These are phyloP conservation scores for Alternaria hordeiaustralica DNA, from an alignment of 2,329 filamentous ascomycete species.

Conservation along the genomic window DNA sequence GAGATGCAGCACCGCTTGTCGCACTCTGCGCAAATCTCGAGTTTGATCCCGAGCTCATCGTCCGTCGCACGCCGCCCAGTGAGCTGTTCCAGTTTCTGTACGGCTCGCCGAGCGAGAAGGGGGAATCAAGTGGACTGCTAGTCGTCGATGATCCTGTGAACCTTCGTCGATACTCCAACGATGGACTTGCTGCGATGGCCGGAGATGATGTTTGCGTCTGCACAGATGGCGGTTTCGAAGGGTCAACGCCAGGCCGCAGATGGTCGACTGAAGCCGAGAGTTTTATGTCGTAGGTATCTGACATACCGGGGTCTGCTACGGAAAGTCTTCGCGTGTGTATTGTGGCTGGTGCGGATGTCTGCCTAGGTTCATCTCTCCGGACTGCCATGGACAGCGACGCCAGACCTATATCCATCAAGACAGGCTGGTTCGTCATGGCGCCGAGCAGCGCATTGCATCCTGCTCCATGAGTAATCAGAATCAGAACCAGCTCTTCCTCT, in stretches of 20 bases:
- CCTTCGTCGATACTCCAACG: constrained; percentile 29
- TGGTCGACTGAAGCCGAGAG: constrained; percentile 79
- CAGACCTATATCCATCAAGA: constrained; percentile 87
- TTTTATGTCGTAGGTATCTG: constrained; percentile 73
- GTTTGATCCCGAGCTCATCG: constrained; percentile 41
- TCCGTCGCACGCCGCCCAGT: constrained; percentile 50
- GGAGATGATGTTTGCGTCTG: constrained; percentile 40
- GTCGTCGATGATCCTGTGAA: constrained; percentile 28
- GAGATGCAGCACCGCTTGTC: constrained; percentile 28
- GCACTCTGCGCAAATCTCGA: constrained; percentile 29
- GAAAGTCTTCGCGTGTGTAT: constrained; percentile 45
- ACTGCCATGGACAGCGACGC: constrained; percentile 88
- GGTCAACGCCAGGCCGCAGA: constrained; percentile 61
- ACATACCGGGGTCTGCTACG: constrained; percentile 54
- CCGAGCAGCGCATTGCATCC: constrained; percentile 96
- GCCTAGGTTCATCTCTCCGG: constrained; percentile 35
- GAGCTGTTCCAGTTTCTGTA: constrained; percentile 45
- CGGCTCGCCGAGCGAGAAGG: constrained; percentile 38
- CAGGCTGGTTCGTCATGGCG: constrained; percentile 87
- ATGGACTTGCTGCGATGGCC: constrained; percentile 33
- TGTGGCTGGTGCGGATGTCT: constrained; percentile 24
- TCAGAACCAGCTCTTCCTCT: constrained; percentile 74
- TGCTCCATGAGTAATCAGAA: constrained; percentile 92
- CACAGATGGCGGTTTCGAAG: constrained; percentile 32
- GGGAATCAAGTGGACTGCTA: constrained; percentile 39